Evolutionary conservation across 1,284 basidiomycete genomes (phyloP), one percentile per base, ranked within the genome.

Genomic region (Puccinia sorghi): DNA sequence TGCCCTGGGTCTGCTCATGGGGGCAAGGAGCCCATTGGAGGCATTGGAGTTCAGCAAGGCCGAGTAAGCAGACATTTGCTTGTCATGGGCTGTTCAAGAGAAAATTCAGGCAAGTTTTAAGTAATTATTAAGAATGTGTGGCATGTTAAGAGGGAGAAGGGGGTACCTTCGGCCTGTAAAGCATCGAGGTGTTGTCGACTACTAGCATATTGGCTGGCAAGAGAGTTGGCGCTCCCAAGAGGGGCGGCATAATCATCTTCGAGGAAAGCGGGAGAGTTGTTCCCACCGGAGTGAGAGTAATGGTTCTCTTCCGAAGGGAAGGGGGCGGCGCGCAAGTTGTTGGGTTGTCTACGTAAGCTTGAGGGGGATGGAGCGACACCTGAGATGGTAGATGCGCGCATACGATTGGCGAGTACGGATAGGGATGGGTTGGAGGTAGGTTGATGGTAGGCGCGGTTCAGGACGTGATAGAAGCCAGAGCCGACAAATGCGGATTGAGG

Each of bases 311-410:
- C 72, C 27, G 72, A 50, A 9, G 56, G 59, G 32, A 74, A 74
- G 20, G 59, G 59, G 6, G 59, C 63, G 9, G 61, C n/a, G 5
- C 72, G 41, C 32, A 74, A 32, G 32, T 43, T 48, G 50, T 50
- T 61, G 39, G 72, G 54, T 50, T 61, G 57, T 12, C 57, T 32
- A 20, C 57, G 43, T n/a, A 64, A 37, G 61, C 22, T n/a, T 17
- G 59, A 50, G 0, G 70, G 43, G 43, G 59, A 59, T 20, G 72
- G 72, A 12, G 72, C 46, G 48, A 76, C n/a, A n/a, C 63, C 74
- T 13, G 74, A 76, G 50, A 76, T 63, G 64, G 74, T 76, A 13
- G 74, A 76, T 25, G 74, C 74, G 25, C 74, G 64, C 50, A 76
- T 69, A 17, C 74, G 41, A 22, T 54, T 64, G 37, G 72, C 72